Evolutionary conservation across 805 yeast genomes (phyloP), one percentile per base, ranked within the genome.

Genomic region (Wickerhamiella vanderwaltii): DNA sequence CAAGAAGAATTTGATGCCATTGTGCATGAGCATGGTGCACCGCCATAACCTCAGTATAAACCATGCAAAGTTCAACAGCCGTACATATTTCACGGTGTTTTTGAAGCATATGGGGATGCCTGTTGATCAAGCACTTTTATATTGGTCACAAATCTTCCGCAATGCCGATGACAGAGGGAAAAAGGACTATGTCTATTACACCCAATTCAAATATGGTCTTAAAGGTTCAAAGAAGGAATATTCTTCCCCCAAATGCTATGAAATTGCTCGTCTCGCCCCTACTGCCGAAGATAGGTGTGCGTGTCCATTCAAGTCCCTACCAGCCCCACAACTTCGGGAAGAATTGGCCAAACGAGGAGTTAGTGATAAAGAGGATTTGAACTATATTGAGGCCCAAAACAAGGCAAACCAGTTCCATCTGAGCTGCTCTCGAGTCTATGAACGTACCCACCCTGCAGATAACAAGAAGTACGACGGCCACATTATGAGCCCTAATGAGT

Each of bases 351-450:
- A 66, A 16, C 71, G 83, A 75, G 88, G 87, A 1, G 62, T 84
- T 37, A 65, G 59, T 7, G 83, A 80, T 45, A 70, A 62, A 18
- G 55, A 62, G 16, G 70, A 74, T 37, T 60, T 82, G 36, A 67
- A 70, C 34, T 72, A 72, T 29, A 72, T 91, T 9, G 50, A 79
- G 38, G 88, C 81, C 36, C 73, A 79, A 42, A 78, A 80, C 34
- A 71, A 70, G 36, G 70, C 71, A 42, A 74, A 78, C 24, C 83
- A 82, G 48, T 87, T 73, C 57, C 85, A 88, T 18, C 69, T 76
- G 29, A 96, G 97, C 0, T 87, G 95, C 58, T 79, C 96, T 0
- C 72, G 82, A 54, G 95, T 84, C 3, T 83, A 84, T 60, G 96
- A 87, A 54, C 59, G 73, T 13, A 72, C 84, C 33, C 75, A 71